phyloP scores from a whole-genome alignment of 148 eudicot species.

The Agrostemma githago region DNA sequence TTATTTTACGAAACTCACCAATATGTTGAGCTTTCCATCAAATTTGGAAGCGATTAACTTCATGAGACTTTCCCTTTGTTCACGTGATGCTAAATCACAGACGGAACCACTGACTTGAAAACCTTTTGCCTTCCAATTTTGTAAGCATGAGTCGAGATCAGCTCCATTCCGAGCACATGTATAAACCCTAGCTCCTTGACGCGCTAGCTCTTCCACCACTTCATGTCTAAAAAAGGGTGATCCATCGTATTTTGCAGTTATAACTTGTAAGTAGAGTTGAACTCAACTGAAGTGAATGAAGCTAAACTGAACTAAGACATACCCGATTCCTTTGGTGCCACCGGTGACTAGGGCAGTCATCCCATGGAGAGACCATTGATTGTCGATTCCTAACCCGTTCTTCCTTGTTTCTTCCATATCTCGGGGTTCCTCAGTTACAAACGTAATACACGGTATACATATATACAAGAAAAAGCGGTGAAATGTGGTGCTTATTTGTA shows the following conservation, averaged over 20 bases:
- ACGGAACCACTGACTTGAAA: slow-evolving; percentile 33
- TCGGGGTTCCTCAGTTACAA: background rate
- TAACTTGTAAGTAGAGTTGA: too few relatives aligned
- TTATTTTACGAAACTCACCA: slow-evolving; percentile 17
- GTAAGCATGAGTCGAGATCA: slow-evolving; percentile 29
- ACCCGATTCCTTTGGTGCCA: slow-evolving; percentile 37
- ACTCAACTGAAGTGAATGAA: background rate
- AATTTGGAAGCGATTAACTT: slow-evolving; percentile 28
- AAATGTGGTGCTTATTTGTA: background rate
- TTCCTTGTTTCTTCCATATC: slow-evolving; percentile 3
- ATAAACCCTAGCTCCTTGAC: slow-evolving; percentile 31
- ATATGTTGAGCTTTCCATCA: slow-evolving; percentile 38
- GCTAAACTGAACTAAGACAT: background rate
- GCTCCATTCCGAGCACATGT: slow-evolving; percentile 37
- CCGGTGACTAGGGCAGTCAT: slow-evolving; percentile 12
- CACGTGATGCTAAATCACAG: slow-evolving; percentile 31
- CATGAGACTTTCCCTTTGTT: slow-evolving; percentile 35
- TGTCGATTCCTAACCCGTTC: background rate
- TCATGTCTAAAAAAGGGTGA: slow-evolving; percentile 23
- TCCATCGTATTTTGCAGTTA: background rate
- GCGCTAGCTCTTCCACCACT: slow-evolving; percentile 40
- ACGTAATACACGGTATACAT: too few relatives aligned
- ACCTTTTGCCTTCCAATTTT: slow-evolving; percentile 30
- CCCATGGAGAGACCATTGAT: slow-evolving; percentile 4
- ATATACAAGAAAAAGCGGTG: background rate